phyloP scores from a whole-genome alignment of 768 basidiomycete genomes.

The Kwoniella botswanensis region DNA sequence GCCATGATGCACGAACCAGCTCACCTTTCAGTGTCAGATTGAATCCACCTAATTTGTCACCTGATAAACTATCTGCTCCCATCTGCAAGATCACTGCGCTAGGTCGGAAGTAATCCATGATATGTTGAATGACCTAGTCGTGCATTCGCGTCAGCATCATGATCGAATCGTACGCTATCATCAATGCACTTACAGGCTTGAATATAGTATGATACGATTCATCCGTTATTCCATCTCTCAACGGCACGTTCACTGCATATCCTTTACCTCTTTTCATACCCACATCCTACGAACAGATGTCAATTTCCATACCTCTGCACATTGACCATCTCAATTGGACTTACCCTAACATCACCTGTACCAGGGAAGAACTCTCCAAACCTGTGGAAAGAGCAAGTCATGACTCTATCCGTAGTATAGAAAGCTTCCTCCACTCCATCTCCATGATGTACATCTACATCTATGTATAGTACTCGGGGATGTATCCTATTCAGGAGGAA shows the following conservation, averaged over 20 bases:
- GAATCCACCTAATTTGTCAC: conserved; percentile 94
- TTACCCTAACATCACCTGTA: conserved; percentile 70
- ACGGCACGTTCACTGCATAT: conserved; percentile 89
- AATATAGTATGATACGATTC: conserved; percentile 87
- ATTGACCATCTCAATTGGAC: background rate
- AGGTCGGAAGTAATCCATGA: conserved; percentile 86
- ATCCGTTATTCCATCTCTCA: conserved; percentile 93
- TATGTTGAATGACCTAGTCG: conserved; percentile 74
- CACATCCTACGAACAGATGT: conserved; percentile 66
- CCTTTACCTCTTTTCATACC: conserved; percentile 79
- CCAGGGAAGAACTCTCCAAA: conserved; percentile 95
- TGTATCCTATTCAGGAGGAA: conserved; percentile 51
- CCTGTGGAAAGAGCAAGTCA: conserved; percentile 97
- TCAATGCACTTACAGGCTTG: conserved; percentile 72
- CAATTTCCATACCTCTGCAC: background rate
- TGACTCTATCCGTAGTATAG: conserved; percentile 94
- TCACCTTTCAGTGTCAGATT: conserved; percentile 84
- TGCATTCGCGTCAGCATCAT: background rate
- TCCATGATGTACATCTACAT: conserved; percentile 98
- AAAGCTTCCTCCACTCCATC: conserved; percentile 99
- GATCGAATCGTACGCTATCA: background rate
- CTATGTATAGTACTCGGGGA: conserved; percentile 90
- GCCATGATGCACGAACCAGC: conserved; percentile 24
- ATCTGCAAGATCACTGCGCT: conserved; percentile 90
- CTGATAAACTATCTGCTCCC: conserved; percentile 92